phyloP scores from a whole-genome alignment of 1,139 yeast genomes.

The Suhomyces kunorum region DNA sequence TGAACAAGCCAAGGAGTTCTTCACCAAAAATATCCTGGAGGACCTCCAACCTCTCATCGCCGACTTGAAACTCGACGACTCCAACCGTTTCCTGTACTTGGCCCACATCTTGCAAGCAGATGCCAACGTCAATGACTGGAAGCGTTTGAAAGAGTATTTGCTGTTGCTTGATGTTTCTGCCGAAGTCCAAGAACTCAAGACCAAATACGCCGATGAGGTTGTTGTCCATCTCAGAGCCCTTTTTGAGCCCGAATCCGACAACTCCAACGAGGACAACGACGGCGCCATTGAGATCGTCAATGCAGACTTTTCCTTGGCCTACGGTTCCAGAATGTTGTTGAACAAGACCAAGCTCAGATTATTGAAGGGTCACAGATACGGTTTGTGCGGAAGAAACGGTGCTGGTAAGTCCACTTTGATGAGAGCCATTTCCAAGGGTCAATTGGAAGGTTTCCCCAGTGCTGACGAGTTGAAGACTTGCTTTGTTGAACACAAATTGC shows the following conservation, averaged over 20 bases:
- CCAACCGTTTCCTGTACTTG: constrained; percentile 50
- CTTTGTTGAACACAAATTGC: constrained; percentile 95
- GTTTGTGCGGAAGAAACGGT: constrained; percentile 98
- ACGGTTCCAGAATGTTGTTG: constrained; percentile 95
- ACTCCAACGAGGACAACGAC: constrained; percentile 48
- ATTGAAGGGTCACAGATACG: constrained; percentile 94
- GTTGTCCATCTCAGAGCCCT: constrained; percentile 60
- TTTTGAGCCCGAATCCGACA: constrained; percentile 64
- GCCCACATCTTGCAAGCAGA: constrained; percentile 61
- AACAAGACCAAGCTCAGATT: constrained; percentile 88
- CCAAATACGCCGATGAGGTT: constrained; percentile 47
- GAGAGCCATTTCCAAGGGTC: constrained; percentile 97
- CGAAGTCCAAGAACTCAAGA: constrained; percentile 38
- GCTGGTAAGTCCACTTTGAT: constrained; percentile 97
- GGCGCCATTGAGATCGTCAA: constrained; percentile 79
- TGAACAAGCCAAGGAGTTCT: constrained; percentile 54
- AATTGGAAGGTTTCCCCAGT: constrained; percentile 96
- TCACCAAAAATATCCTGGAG: constrained; percentile 37
- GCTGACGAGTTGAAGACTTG: constrained; percentile 86
- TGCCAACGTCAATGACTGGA: constrained; percentile 92
- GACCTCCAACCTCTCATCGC: constrained; percentile 27
- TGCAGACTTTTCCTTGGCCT: constrained; percentile 92
- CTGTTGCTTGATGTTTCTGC: constrained; percentile 40
- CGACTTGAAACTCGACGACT: constrained; percentile 30
- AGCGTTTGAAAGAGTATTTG: constrained; percentile 61